Percentiles rank a stretch among this genome's conserved stretches.
Conservation (phyloP, 805 yeast species). For the Wickerhamomyces canadensis region DNA sequence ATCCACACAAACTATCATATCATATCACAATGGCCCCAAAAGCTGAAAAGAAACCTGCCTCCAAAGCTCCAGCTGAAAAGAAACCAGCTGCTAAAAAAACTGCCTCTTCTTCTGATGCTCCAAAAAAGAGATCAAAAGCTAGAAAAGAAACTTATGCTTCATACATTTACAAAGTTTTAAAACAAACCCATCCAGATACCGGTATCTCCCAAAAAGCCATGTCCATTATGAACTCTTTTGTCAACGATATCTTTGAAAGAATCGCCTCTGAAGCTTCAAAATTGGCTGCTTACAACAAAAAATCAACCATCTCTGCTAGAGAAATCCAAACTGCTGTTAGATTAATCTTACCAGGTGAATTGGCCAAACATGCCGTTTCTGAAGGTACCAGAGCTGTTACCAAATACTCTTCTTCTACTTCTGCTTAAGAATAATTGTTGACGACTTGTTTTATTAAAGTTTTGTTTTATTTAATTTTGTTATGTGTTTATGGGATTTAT, state of each 20-base stretch:
- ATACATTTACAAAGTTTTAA: slow-evolving; percentile 95
- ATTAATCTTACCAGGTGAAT: slow-evolving; percentile 96
- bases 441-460: background rate
- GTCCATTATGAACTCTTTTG: slow-evolving; percentile 98
- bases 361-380: slow-evolving; percentile 97
- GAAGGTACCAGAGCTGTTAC: slow-evolving; percentile 99
- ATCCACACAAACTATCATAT: background rate
- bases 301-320: slow-evolving; percentile 96
- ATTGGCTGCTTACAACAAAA: slow-evolving; percentile 98
- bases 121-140: slow-evolving; percentile 89
- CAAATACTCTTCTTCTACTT: slow-evolving; percentile 73
- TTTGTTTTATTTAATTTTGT: slow-evolving; percentile 1
- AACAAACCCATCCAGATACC: slow-evolving; percentile 98
- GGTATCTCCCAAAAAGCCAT: slow-evolving; percentile 98
- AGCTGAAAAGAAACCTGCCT: slow-evolving; percentile 66
- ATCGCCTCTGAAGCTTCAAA: slow-evolving; percentile 97
- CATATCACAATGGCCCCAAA: slow-evolving; percentile 49
- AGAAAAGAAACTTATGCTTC: slow-evolving; percentile 98
- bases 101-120: slow-evolving; percentile 67
- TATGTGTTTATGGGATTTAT: slow-evolving; percentile 2
- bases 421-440: slow-evolving; percentile 29
- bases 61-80: slow-evolving; percentile 96
- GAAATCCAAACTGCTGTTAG: slow-evolving; percentile 98
- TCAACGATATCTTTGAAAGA: slow-evolving; percentile 97
- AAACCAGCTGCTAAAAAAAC: slow-evolving; percentile 92